A percentile compares a stretch with the other conserved stretches of the same genome.
Conservation (phyloP, 768 basidiomycete genomes). For the Collybiopsis confluens region DNA sequence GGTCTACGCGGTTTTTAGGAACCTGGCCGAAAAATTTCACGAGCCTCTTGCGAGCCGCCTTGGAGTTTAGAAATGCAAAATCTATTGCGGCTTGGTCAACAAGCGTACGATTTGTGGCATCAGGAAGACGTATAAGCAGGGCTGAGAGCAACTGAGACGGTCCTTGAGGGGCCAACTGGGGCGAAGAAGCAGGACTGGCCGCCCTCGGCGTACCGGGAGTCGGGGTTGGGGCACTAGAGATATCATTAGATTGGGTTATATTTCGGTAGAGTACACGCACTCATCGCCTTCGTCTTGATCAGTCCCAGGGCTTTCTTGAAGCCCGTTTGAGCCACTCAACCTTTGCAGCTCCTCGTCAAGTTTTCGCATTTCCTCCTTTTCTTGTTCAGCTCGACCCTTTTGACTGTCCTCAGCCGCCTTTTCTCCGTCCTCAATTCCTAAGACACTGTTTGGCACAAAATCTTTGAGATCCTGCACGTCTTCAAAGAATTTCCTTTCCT, state of each 20-base stretch:
- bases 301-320: slow-evolving; percentile 13
- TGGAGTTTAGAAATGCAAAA: slow-evolving; percentile 95
- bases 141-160: slow-evolving; percentile 92
- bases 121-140: slow-evolving; percentile 84
- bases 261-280: slow-evolving; percentile 21
- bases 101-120: slow-evolving; percentile 84
- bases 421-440: slow-evolving; percentile 64
- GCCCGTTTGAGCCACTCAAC: slow-evolving; percentile 34
- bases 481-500: slow-evolving; percentile 91
- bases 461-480: slow-evolving; percentile 89
- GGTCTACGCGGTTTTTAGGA: slow-evolving; percentile 83
- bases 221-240: slow-evolving; percentile 47
- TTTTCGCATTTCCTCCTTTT: slow-evolving; percentile 68
- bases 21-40: slow-evolving; percentile 83
- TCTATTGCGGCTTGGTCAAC: slow-evolving; percentile 95
- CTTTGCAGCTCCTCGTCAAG: slow-evolving; percentile 76
- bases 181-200: slow-evolving; percentile 54
- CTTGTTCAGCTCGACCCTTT: slow-evolving; percentile 53
- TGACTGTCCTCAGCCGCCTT: slow-evolving; percentile 30
- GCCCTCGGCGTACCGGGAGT: slow-evolving; percentile 66
- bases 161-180: slow-evolving; percentile 77
- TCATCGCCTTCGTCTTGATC: slow-evolving; percentile 40
- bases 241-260: neutral
- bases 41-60: slow-evolving; percentile 89
- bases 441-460: slow-evolving; percentile 82